These are phyloP conservation scores for Paraphoma sp. DNA, from an alignment of 2,329 filamentous ascomycete species.

Conservation along the genomic window DNA sequence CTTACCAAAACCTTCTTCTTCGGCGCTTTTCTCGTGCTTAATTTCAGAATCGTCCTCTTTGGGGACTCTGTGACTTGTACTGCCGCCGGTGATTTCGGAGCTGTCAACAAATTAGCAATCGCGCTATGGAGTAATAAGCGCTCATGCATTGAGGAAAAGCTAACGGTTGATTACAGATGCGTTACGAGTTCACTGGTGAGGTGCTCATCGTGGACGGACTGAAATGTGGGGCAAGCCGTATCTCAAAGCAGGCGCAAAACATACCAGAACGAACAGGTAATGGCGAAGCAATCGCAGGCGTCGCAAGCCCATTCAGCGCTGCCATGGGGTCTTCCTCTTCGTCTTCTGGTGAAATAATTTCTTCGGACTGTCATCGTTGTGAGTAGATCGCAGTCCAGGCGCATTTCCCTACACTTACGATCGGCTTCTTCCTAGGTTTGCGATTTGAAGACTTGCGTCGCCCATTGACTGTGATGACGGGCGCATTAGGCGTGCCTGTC, in stretches of 20 bases:
- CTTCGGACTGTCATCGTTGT: slow-evolving; percentile 29
- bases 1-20: slow-evolving; percentile 34
- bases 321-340: slow-evolving; percentile 33
- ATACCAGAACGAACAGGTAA: slow-evolving; percentile 35
- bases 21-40: slow-evolving; percentile 25
- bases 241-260: slow-evolving; percentile 17
- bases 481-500: slow-evolving; percentile 16
- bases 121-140: too few relatives aligned
- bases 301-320: slow-evolving; percentile 17
- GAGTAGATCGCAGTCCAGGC: background rate
- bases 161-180: too few relatives aligned
- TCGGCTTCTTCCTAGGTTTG: slow-evolving; percentile 37
- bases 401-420: slow-evolving; percentile 26
- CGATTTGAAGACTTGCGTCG: slow-evolving; percentile 33
- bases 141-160: too few relatives aligned
- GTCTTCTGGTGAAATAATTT: slow-evolving; percentile 39
- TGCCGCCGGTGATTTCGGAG: slow-evolving; percentile 12
- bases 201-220: slow-evolving; percentile 1
- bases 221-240: slow-evolving; percentile 9
- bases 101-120: slow-evolving; percentile 13
- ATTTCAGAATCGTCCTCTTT: slow-evolving; percentile 31
- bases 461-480: slow-evolving; percentile 22
- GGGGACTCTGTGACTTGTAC: slow-evolving; percentile 17
- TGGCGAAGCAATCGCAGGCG: slow-evolving; percentile 21
- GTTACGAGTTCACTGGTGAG: background rate